Conservation (phyloP, 2,329 filamentous ascomycete genomes). For the Apiospora phragmitis region DNA sequence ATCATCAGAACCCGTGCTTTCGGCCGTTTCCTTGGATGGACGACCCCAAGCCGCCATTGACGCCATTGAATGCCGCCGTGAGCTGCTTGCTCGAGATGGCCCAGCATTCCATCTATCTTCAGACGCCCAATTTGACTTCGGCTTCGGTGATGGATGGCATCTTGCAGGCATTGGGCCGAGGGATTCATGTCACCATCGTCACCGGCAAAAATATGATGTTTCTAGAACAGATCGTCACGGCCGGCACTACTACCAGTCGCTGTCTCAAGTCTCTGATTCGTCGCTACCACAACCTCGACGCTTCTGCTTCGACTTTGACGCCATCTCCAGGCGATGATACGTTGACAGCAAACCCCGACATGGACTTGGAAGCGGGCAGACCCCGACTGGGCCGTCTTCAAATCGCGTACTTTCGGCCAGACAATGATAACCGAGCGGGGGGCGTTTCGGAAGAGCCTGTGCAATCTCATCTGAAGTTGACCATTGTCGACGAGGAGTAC, state of each 20-base stretch:
- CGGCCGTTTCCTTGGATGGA: conserved; percentile 57
- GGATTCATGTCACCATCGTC: conserved; percentile 67
- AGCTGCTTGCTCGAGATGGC: conserved; percentile 62
- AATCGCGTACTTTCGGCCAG: conserved; percentile 58
- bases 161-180: conserved; percentile 60
- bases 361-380: conserved; percentile 44
- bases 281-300: conserved; percentile 43
- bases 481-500: conserved; percentile 67
- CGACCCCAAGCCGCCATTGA: conserved; percentile 53
- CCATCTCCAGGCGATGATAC: conserved; percentile 20
- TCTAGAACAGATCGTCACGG: conserved; percentile 78
- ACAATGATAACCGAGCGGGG: conserved; percentile 17
- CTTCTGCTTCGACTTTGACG: neutral
- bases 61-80: conserved; percentile 67
- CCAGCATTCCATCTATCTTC: conserved; percentile 60
- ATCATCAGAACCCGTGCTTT: conserved; percentile 69
- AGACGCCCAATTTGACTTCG: conserved; percentile 78
- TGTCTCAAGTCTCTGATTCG: conserved; percentile 62
- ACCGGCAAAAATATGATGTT: conserved; percentile 73
- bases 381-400: conserved; percentile 49
- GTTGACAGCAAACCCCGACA: conserved; percentile 23
- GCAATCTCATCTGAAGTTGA: conserved; percentile 77
- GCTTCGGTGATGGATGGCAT: conserved; percentile 63
- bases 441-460: conserved; percentile 56
- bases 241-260: conserved; percentile 69